Conservation (phyloP, 2,329 filamentous ascomycete genomes). For the Ceratocystis huliohia region DNA sequence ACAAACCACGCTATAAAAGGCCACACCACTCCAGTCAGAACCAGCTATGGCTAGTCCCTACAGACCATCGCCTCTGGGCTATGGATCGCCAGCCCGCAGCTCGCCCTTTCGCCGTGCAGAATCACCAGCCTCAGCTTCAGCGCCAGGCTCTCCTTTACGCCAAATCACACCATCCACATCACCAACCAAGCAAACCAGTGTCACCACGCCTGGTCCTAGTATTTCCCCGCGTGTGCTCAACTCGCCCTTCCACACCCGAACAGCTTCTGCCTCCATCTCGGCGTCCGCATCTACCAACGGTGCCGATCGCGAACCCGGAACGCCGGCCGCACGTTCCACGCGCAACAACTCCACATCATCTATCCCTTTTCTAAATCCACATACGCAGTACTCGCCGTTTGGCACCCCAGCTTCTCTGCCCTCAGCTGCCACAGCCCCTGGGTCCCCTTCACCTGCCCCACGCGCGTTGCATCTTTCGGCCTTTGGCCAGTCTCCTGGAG, state of each 20-base stretch:
- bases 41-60: conserved; percentile 30
- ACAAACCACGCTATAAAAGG: background rate
- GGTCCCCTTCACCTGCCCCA: conserved; percentile 12
- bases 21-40: background rate
- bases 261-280: conserved; percentile 23
- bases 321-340: conserved; percentile 10
- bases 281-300: background rate
- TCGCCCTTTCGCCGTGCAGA: conserved; percentile 52
- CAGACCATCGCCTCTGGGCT: conserved; percentile 59
- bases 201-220: conserved; percentile 5
- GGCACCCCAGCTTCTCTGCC: background rate
- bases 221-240: conserved; percentile 27
- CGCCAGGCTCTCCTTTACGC: conserved; percentile 39
- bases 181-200: conserved; percentile 35
- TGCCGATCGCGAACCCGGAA: background rate
- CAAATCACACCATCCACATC: conserved; percentile 48
- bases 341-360: conserved; percentile 9
- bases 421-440: background rate
- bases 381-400: conserved; percentile 13
- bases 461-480: conserved; percentile 1
- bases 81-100: conserved; percentile 51
- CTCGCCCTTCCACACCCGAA: conserved; percentile 30
- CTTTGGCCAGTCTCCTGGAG: conserved; percentile 11
- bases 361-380: background rate
- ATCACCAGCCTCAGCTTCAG: conserved; percentile 47